Conservation (phyloP, 805 yeast genomes). For the Candida ortonii region DNA sequence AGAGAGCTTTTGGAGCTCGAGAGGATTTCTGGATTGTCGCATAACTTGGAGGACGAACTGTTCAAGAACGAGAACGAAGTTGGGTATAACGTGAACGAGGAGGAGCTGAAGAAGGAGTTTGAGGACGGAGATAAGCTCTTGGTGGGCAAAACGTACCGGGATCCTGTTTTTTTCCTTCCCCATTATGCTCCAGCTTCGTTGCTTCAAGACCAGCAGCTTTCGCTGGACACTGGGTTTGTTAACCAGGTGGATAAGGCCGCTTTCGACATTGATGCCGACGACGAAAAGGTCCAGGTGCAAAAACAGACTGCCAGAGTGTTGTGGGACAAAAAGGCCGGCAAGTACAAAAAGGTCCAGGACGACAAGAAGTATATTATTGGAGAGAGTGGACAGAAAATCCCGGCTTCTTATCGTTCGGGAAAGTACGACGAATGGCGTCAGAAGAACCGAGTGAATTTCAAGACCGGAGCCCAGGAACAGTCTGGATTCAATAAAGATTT, state of each 20-base stretch:
- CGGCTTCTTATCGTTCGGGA: constrained; percentile 90
- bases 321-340: constrained; percentile 94
- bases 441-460: constrained; percentile 52
- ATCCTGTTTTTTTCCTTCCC: constrained; percentile 76
- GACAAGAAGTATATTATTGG: constrained; percentile 89
- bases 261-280: constrained; percentile 75
- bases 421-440: constrained; percentile 90
- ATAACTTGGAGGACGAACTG: constrained; percentile 70
- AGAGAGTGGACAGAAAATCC: constrained; percentile 88
- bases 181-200: constrained; percentile 84
- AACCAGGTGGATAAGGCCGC: constrained; percentile 83
- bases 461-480: constrained; percentile 54
- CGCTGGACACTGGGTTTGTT: constrained; percentile 61
- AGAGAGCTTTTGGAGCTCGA: constrained; percentile 67
- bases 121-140: constrained; percentile 49
- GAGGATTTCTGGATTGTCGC: constrained; percentile 70
- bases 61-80: constrained; percentile 44
- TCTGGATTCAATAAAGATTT: constrained; percentile 35
- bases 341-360: constrained; percentile 77
- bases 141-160: constrained; percentile 54
- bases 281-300: constrained; percentile 61
- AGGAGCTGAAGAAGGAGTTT: constrained; percentile 46
- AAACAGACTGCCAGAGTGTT: constrained; percentile 66
- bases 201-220: constrained; percentile 76
- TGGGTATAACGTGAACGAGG: constrained; percentile 41